Percentiles rank a stretch among this genome's conserved stretches.
phyloP scores from a whole-genome alignment of 1,139 yeast genomes.

The Pichia sp. region DNA sequence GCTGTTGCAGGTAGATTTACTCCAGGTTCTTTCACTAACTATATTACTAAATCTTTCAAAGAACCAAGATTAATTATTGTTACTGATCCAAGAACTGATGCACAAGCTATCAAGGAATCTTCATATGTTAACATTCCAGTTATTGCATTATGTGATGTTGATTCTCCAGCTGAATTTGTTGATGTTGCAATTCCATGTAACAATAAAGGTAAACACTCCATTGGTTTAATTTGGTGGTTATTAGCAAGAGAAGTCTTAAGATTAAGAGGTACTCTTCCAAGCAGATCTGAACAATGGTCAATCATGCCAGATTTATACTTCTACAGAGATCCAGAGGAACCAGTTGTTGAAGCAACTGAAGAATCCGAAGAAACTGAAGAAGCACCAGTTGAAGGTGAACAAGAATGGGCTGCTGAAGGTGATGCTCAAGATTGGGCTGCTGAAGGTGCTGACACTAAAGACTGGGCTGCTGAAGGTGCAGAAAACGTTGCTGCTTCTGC shows the following conservation, averaged over 20 bases:
- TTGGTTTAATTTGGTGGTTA: slow-evolving; percentile 99
- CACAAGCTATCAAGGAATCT: slow-evolving; percentile 99
- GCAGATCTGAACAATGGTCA: slow-evolving; percentile 97
- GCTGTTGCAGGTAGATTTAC: slow-evolving; percentile 99
- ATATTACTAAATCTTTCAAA: slow-evolving; percentile 99
- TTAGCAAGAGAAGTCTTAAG: slow-evolving; percentile 99
- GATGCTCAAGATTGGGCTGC: slow-evolving; percentile 64
- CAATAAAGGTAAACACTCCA: slow-evolving; percentile 99
- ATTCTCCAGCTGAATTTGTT: slow-evolving; percentile 97
- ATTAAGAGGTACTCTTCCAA: slow-evolving; percentile 96
- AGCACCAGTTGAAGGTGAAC: slow-evolving; percentile 48
- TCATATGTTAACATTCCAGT: slow-evolving; percentile 99
- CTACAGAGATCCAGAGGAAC: slow-evolving; percentile 99
- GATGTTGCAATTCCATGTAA: slow-evolving; percentile 99
- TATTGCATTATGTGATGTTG: slow-evolving; percentile 97
- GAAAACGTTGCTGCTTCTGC: slow-evolving; percentile 29
- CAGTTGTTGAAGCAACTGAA: slow-evolving; percentile 68
- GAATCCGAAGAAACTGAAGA: slow-evolving; percentile 56
- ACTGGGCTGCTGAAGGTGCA: slow-evolving; percentile 38
- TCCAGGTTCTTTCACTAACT: slow-evolving; percentile 99
- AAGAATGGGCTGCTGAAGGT: slow-evolving; percentile 40
- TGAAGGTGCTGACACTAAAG: slow-evolving; percentile 38
- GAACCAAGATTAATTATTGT: slow-evolving; percentile 99
- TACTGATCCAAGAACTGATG: slow-evolving; percentile 99
- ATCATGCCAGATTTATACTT: slow-evolving; percentile 99